Conservation (phyloP, 1,139 yeast species). For the Maudiozyma humilis region DNA sequence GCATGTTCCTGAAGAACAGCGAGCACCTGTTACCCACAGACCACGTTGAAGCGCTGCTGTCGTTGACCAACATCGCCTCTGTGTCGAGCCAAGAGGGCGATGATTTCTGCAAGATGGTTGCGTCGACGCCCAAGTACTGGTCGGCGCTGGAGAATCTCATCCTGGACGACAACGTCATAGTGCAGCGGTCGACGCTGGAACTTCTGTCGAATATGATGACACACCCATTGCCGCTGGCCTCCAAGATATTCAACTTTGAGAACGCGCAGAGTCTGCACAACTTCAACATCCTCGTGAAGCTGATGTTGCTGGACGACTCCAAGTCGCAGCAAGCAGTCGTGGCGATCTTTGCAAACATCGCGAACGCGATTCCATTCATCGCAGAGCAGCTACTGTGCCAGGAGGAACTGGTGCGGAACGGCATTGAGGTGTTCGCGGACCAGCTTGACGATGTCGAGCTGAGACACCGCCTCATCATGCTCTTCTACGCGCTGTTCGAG, state of each 20-base stretch:
- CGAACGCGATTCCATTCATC: conserved; percentile 27
- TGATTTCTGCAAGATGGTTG: conserved; percentile 25
- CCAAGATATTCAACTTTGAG: conserved; percentile 30
- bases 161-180: conserved; percentile 23
- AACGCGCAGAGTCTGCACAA: conserved; percentile 27
- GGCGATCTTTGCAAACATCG: conserved; percentile 29
- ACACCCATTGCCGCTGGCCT: conserved; percentile 26
- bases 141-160: conserved; percentile 33
- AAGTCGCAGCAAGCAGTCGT: conserved; percentile 30
- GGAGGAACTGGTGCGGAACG: conserved; percentile 19
- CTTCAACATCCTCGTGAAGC: conserved; percentile 25
- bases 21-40: conserved; percentile 26
- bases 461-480: conserved; percentile 22
- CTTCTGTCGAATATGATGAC: conserved; percentile 28
- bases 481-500: conserved; percentile 24
- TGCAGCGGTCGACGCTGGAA: conserved; percentile 28
- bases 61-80: conserved; percentile 43
- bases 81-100: conserved; percentile 32
- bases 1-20: conserved; percentile 7
- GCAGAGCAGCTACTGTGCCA: conserved; percentile 23
- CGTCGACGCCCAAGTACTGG: conserved; percentile 35
- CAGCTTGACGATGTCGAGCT: conserved; percentile 24
- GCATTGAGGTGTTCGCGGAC: conserved; percentile 16
- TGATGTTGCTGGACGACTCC: conserved; percentile 25
- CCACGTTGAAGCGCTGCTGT: conserved; percentile 39